Evolutionary conservation across 2,329 filamentous ascomycete genomes (phyloP).

Genomic region (Stachybotrys chartarum): DNA sequence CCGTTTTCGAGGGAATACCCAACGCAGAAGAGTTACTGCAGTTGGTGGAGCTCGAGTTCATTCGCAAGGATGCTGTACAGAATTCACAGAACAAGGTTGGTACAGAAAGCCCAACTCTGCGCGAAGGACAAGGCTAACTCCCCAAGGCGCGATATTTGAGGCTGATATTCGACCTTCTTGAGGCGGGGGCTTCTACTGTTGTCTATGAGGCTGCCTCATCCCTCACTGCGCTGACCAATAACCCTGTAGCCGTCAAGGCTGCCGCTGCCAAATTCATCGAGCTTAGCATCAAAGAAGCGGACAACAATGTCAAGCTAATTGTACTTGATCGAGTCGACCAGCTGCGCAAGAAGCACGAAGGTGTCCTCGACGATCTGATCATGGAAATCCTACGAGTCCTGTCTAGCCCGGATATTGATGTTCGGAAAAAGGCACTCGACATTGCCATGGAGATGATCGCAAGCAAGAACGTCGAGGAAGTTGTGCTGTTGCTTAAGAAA

Average conservation of each 20-base stretch:
- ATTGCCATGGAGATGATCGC: slow-evolving; percentile 97
- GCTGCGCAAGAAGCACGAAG: slow-evolving; percentile 79
- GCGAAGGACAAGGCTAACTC: slow-evolving; percentile 16
- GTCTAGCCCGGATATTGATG: slow-evolving; percentile 92
- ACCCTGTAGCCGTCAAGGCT: slow-evolving; percentile 95
- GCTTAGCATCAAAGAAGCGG: slow-evolving; percentile 91
- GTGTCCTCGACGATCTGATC: slow-evolving; percentile 83
- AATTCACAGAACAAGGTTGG: slow-evolving; percentile 88
- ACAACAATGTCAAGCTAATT: slow-evolving; percentile 99
- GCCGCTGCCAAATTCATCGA: slow-evolving; percentile 95
- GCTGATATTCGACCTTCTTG: slow-evolving; percentile 92
- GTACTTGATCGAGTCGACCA: slow-evolving; percentile 91
- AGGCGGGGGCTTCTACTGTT: slow-evolving; percentile 88
- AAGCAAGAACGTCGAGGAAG: slow-evolving; percentile 97
- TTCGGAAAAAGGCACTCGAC: slow-evolving; percentile 81
- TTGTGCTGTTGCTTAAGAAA: slow-evolving; percentile 93
- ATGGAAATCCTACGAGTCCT: slow-evolving; percentile 97
- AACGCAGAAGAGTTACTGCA: slow-evolving; percentile 93
- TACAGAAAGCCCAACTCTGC: slow-evolving; percentile 1
- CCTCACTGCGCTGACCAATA: slow-evolving; percentile 85
- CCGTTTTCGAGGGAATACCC: slow-evolving; percentile 85
- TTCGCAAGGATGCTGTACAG: slow-evolving; percentile 91
- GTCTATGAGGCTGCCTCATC: slow-evolving; percentile 97
- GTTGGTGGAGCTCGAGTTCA: slow-evolving; percentile 92
- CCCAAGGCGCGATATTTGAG: slow-evolving; percentile 76